Conservation (phyloP, 345 rosid species). For the Boechera stricta region DNA sequence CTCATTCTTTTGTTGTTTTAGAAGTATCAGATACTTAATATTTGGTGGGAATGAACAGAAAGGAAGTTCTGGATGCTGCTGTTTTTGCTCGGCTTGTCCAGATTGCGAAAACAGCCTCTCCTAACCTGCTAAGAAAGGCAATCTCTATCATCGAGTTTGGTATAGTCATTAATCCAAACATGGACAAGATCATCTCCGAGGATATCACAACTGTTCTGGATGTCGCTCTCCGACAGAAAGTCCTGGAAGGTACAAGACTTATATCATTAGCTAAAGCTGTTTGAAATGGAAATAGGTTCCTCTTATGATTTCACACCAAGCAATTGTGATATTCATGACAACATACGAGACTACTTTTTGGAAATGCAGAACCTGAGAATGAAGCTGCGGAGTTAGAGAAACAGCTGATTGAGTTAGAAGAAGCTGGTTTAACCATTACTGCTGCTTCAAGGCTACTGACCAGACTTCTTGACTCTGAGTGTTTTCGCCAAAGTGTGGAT, state of each 20-base stretch:
- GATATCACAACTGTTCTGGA: slow-evolving; percentile 64
- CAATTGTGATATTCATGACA: background rate
- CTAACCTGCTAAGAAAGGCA: slow-evolving; percentile 67
- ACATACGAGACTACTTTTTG: slow-evolving; percentile 15
- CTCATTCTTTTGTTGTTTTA: background rate
- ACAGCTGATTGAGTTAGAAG: slow-evolving; percentile 69
- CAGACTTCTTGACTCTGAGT: slow-evolving; percentile 69
- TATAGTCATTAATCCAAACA: slow-evolving; percentile 50
- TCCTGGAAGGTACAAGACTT: slow-evolving; percentile 57
- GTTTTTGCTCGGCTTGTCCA: slow-evolving; percentile 61
- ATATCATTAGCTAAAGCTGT: background rate
- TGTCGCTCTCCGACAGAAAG: slow-evolving; percentile 64
- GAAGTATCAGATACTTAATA: slow-evolving; percentile 19
- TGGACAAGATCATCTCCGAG: slow-evolving; percentile 52
- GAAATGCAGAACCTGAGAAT: slow-evolving; percentile 57
- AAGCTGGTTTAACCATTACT: slow-evolving; percentile 68
- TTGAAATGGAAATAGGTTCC: background rate
- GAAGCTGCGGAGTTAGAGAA: slow-evolving; percentile 62
- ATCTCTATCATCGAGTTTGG: slow-evolving; percentile 73
- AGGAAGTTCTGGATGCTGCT: slow-evolving; percentile 56
- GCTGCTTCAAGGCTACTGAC: slow-evolving; percentile 77
- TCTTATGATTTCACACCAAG: background rate
- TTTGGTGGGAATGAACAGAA: slow-evolving; percentile 46
- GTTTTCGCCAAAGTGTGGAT: slow-evolving; percentile 49
- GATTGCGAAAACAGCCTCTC: slow-evolving; percentile 63